Conservation (phyloP, 352 stramenopile species). For the Phytophthora sp. region DNA sequence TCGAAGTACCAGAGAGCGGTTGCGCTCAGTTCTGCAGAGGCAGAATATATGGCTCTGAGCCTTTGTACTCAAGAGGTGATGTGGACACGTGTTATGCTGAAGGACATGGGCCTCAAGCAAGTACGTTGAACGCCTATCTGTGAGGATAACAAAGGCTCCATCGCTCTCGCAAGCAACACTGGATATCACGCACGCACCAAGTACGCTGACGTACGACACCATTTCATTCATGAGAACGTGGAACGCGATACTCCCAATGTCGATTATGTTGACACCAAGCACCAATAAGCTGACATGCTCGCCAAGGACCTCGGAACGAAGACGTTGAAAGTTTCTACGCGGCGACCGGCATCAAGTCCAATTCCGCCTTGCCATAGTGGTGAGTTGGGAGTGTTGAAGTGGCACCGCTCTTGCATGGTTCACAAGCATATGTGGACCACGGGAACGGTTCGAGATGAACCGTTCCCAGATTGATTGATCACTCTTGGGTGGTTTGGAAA, state of each 20-base stretch:
- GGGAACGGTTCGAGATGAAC: no score
- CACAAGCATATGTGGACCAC: no score
- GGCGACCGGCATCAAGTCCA: no score
- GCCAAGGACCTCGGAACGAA: background rate
- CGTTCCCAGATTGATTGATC: no score
- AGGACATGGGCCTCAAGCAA: no score
- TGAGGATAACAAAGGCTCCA: background rate
- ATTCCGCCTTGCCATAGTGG: no score
- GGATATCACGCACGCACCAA: background rate
- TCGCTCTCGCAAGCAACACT: background rate
- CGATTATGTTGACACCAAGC: background rate
- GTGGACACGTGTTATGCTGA: no score
- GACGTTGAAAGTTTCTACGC: background rate
- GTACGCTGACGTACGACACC: background rate
- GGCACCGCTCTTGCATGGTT: no score
- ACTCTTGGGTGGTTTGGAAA: no score
- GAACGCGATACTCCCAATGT: background rate
- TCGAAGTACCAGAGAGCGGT: slow-evolving; percentile 20
- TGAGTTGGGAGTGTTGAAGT: no score
- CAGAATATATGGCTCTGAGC: slow-evolving; percentile 23
- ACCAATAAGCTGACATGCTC: background rate
- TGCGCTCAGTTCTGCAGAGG: slow-evolving; percentile 19
- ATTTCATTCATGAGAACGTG: background rate
- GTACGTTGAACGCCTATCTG: background rate
- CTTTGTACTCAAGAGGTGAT: slow-evolving; percentile 11